Evolutionary conservation across 805 yeast genomes (phyloP).

Genomic region (Spathaspora girioi): DNA sequence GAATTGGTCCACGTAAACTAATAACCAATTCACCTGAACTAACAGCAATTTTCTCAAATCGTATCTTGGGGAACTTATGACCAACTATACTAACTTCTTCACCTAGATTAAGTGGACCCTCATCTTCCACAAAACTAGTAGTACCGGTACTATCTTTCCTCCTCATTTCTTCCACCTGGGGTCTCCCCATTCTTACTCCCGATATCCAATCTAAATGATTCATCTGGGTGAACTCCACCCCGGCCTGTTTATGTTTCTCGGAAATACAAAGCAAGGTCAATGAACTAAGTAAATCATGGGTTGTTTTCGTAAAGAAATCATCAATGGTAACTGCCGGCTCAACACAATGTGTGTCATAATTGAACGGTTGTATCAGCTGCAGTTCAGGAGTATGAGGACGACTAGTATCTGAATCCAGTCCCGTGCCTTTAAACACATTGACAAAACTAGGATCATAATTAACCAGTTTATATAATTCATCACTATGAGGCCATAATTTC

Average conservation of each 20-base stretch:
- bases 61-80: constrained; percentile 80
- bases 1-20: constrained; percentile 64
- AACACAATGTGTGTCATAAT: constrained; percentile 29
- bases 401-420: constrained; percentile 7
- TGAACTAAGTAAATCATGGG: constrained; percentile 35
- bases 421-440: constrained; percentile 9
- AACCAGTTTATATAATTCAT: constrained; percentile 31
- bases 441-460: constrained; percentile 31
- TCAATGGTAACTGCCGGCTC: constrained; percentile 35
- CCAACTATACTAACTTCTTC: constrained; percentile 90
- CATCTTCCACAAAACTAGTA: constrained; percentile 18
- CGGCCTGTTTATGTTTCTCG: constrained; percentile 34
- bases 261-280: constrained; percentile 31
- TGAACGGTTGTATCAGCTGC: constrained; percentile 11
- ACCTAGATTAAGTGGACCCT: constrained; percentile 64
- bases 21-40: constrained; percentile 76
- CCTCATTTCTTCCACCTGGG: constrained; percentile 35
- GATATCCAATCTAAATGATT: constrained; percentile 89
- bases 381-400: constrained; percentile 4
- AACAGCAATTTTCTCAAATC: constrained; percentile 84
- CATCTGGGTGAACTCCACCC: constrained; percentile 35
- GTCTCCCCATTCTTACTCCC: constrained; percentile 71
- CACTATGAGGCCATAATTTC: constrained; percentile 68
- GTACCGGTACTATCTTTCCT: background rate
- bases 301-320: constrained; percentile 23